Evolutionary conservation across 2,329 filamentous ascomycete species (phyloP).

Genomic region (Septoria linicola): DNA sequence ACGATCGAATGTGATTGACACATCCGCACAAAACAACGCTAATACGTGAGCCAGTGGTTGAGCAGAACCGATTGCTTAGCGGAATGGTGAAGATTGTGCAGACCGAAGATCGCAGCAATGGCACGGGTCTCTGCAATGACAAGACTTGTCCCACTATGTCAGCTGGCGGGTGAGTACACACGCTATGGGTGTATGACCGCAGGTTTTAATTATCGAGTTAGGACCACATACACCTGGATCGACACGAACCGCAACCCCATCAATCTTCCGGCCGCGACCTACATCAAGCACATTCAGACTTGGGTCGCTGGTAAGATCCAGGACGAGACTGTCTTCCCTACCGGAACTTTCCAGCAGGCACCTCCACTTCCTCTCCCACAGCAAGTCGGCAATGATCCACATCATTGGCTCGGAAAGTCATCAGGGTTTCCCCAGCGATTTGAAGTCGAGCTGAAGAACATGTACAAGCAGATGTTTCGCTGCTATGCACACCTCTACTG

Average conservation of each 20-base stretch:
- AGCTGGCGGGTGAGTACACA: slow-evolving; percentile 77
- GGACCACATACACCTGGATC: slow-evolving; percentile 95
- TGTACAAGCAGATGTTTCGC: slow-evolving; percentile 57
- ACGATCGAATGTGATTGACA: slow-evolving; percentile 33
- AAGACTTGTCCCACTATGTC: slow-evolving; percentile 88
- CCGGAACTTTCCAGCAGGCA: slow-evolving; percentile 70
- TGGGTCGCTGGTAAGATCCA: slow-evolving; percentile 97
- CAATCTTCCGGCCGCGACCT: slow-evolving; percentile 87
- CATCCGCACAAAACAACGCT: neutral
- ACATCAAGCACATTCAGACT: slow-evolving; percentile 92
- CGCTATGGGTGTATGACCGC: neutral
- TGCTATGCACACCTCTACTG: slow-evolving; percentile 56
- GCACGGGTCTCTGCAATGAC: slow-evolving; percentile 77
- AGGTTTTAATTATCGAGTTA: slow-evolving; percentile 40
- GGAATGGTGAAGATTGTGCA: slow-evolving; percentile 87
- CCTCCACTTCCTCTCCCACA: slow-evolving; percentile 51
- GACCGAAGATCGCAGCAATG: slow-evolving; percentile 68
- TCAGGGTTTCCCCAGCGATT: slow-evolving; percentile 63
- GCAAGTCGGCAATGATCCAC: slow-evolving; percentile 50
- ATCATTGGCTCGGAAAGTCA: slow-evolving; percentile 83
- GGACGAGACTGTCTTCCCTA: slow-evolving; percentile 85
- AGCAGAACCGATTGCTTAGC: slow-evolving; percentile 85
- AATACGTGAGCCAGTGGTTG: slow-evolving; percentile 64
- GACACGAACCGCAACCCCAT: slow-evolving; percentile 84
- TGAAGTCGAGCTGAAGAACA: slow-evolving; percentile 73